A percentile compares a stretch with the other conserved stretches of the same genome.
Evolutionary conservation across 345 rosid genomes (phyloP).

Genomic region (Populus alba): DNA sequence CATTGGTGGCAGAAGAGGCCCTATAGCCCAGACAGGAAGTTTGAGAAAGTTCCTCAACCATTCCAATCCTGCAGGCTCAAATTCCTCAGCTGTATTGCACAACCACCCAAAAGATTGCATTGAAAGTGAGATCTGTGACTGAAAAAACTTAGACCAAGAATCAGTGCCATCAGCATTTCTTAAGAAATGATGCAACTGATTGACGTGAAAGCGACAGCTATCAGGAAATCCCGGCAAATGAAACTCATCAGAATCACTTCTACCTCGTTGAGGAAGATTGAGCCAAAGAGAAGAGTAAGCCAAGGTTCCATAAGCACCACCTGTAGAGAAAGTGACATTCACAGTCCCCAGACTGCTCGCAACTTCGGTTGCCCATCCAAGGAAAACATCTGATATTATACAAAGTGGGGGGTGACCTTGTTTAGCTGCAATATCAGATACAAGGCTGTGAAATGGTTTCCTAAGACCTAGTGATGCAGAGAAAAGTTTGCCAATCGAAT

Average conservation of each 20-base stretch:
- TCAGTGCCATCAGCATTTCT: slow-evolving; percentile 43
- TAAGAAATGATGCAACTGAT: slow-evolving; percentile 32
- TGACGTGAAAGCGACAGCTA: slow-evolving; percentile 32
- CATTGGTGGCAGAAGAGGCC: slow-evolving; percentile 42
- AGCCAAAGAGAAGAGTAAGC: slow-evolving; percentile 45
- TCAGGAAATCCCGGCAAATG: slow-evolving; percentile 46
- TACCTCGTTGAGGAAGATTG: slow-evolving; percentile 40
- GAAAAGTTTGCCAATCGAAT: slow-evolving; percentile 14
- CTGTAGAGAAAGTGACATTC: slow-evolving; percentile 28
- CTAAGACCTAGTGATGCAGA: slow-evolving; percentile 17
- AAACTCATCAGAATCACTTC: slow-evolving; percentile 31
- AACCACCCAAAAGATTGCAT: slow-evolving; percentile 36
- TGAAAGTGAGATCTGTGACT: slow-evolving; percentile 27
- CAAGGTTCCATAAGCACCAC: slow-evolving; percentile 43
- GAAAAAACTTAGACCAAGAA: slow-evolving; percentile 42
- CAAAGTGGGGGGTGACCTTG: slow-evolving; percentile 41
- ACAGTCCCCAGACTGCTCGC: slow-evolving; percentile 27
- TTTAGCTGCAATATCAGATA: slow-evolving; percentile 15
- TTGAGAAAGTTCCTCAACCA: slow-evolving; percentile 30
- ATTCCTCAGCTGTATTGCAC: slow-evolving; percentile 41
- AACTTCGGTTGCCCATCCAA: slow-evolving; percentile 43
- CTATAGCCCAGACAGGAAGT: slow-evolving; percentile 41
- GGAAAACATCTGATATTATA: slow-evolving; percentile 39
- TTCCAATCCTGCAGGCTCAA: slow-evolving; percentile 34
- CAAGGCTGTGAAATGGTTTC: slow-evolving; percentile 24